A percentile compares a stretch with the other conserved stretches of the same genome.
Evolutionary conservation across 2,329 filamentous ascomycete genomes (phyloP).

Genomic region (Knufia fluminis): DNA sequence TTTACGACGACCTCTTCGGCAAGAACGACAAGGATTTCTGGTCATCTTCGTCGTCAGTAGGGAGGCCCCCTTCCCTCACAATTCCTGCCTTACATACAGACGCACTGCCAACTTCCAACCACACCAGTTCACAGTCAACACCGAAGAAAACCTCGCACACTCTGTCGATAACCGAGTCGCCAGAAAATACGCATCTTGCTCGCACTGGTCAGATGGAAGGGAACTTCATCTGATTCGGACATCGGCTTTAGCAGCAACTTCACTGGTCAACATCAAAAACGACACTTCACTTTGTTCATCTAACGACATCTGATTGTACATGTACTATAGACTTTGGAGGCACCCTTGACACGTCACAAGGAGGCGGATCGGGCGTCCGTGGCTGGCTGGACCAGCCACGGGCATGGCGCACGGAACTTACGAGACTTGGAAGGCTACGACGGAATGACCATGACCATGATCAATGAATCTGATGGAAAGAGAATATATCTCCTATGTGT

Average conservation of each 20-base stretch:
- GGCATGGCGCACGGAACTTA: too few species aligned
- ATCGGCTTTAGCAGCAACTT: too few species aligned
- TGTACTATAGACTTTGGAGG: too few species aligned
- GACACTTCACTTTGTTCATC: slow-evolving; percentile 1
- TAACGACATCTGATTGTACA: background rate
- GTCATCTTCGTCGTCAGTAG: background rate
- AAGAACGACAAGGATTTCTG: slow-evolving; percentile 2
- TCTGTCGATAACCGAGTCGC: background rate
- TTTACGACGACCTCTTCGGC: slow-evolving; percentile 5
- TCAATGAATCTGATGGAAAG: too few species aligned
- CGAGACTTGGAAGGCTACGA: too few species aligned
- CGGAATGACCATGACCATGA: too few species aligned
- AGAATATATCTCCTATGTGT: too few species aligned
- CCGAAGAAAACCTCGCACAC: background rate
- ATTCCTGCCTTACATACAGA: background rate
- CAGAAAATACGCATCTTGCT: slow-evolving; percentile 2
- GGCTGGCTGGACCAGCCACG: too few species aligned
- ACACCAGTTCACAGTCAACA: background rate
- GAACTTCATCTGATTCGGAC: slow-evolving; percentile 7
- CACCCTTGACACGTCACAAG: too few species aligned
- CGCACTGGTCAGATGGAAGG: background rate
- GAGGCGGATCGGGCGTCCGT: too few species aligned
- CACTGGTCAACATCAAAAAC: background rate
- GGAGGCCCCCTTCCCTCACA: background rate
- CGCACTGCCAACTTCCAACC: background rate